Evolutionary conservation across 805 yeast genomes (phyloP), one percentile per base, ranked within the genome.

Genomic region (Starmera pachycereana): DNA sequence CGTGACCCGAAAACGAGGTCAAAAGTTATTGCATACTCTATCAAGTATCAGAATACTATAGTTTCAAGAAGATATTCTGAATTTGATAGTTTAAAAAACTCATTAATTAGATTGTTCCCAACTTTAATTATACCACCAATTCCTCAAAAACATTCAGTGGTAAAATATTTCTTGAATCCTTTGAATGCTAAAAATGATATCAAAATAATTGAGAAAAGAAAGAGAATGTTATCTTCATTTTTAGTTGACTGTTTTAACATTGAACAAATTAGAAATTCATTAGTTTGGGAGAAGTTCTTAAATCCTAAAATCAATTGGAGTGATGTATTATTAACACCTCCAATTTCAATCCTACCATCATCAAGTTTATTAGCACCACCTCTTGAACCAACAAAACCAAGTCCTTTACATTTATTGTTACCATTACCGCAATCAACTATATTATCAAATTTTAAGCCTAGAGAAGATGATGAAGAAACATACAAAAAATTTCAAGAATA

Each of bases 61-160:
- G 87, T 86, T 8, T 72, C 83, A 29, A 68, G 97, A 50, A 66
- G 97, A 35, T 92, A 90, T 59, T 84, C 95, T 35, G 98, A 92
- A 56, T 92, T 92, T 59, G 97, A 87, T 53, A 73, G 82, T 40
- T 68, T 92, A 28, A 65, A 96, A 40, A 77, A 71, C 35, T 72
- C 81, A 4, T 68, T 92, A 22, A 65, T 77, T 6, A 78, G 78
- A 51, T 63, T 85, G 29, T 88, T 84, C 51, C 97, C 97, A 1
- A 77, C 90, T 32, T 62, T 78, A 6, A 69, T 92, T 4, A 73
- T 92, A 2, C 97, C 98, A 3, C 95, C 97, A 0, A 86, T 92
- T n/a, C 98, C 98, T 0, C 85, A 80, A 64, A 83, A 83, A 57
- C 89, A 83, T 57, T 69, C 84, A 12, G 56, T 83, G n/a, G 56